Base-by-base conservation (phyloP, 108 stramenopile species). In the Nannochloropsis salina region DNA sequence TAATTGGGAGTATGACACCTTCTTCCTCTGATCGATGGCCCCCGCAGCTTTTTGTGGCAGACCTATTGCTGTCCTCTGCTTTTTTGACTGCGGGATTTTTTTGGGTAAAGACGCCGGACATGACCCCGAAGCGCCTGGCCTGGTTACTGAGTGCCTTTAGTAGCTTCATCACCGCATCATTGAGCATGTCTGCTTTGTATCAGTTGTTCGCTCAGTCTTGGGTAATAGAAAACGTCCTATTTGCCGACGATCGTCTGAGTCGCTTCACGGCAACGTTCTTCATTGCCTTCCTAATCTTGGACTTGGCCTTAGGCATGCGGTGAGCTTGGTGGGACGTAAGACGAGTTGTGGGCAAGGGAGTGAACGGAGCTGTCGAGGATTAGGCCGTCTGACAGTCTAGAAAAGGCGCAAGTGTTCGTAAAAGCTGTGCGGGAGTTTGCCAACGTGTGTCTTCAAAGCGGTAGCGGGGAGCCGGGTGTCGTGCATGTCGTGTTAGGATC, bases 91-190 rank as follows among this genome's bases (percentile, higher is more conserved):
- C 61, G n/a, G 61, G 61, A n/a, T 74, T 74, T 74, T 74, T n/a
- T n/a, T n/a, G n/a, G 20, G 61, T 74, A 15, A 74, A 74, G 61
- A 74, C 61, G 20, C 20, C 15, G 15, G 61, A 74, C 2, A 74
- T 74, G 61, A n/a, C 61, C 61, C 61, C 61, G 20, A 74, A 74
- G 61, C 61, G 61, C 61, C 61, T 74, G n/a, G 61, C 61, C 61
- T 74, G 61, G 61, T 6, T 74, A n/a, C n/a, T 74, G 6, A 74
- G 61, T 74, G 61, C 61, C 4, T 74, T 74, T n/a, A 74, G 61
- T 74, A 74, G 61, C 61, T 74, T 74, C 61, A 74, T 74, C n/a
- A 74, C 61, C n/a, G 61, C 61, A 15, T 74, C 61, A n/a, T 74
- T 74, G 61, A 74, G 61, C 61, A n/a, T 74, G n/a, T 74, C 61